These are phyloP conservation scores for Candida neerlandica DNA, from an alignment of 1,139 yeast species.

Conservation along the genomic window DNA sequence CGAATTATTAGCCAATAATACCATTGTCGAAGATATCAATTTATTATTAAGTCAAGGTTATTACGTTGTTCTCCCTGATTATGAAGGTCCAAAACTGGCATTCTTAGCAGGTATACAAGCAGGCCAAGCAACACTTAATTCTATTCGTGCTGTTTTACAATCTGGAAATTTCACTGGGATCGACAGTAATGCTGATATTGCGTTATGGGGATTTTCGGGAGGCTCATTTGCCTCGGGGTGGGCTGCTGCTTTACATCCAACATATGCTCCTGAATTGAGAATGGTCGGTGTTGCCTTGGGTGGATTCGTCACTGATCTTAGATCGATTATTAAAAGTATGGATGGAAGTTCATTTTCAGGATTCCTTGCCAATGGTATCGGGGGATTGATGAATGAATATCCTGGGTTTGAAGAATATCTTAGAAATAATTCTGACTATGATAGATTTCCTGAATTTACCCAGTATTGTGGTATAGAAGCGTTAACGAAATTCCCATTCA, in stretches of 20 bases:
- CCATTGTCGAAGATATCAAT: conserved; percentile 13
- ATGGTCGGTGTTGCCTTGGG: conserved; percentile 36
- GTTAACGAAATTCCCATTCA: not conserved
- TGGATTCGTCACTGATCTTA: conserved; percentile 30
- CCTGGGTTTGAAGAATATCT: conserved; percentile 19
- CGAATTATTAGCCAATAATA: conserved; percentile 13
- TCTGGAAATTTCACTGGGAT: conserved; percentile 32
- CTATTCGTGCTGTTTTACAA: conserved; percentile 31
- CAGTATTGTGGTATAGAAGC: not conserved
- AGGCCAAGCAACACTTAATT: conserved; percentile 35
- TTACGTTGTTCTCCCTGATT: conserved; percentile 38
- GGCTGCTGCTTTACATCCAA: conserved; percentile 39
- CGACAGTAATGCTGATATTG: conserved; percentile 26
- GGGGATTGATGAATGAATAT: conserved; percentile 31
- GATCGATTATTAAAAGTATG: conserved; percentile 21
- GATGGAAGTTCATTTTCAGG: conserved; percentile 32
- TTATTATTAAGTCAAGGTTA: conserved; percentile 33
- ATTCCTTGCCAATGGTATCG: conserved; percentile 26
- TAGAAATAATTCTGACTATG: not conserved
- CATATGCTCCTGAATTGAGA: conserved; percentile 35
- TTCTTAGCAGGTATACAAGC: conserved; percentile 35
- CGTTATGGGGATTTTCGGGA: conserved; percentile 45
- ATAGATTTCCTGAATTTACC: not conserved
- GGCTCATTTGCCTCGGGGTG: conserved; percentile 42
- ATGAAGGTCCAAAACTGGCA: conserved; percentile 31